A percentile compares a stretch with the other conserved stretches of the same genome.
phyloP scores from a whole-genome alignment of 1,139 yeast species.

The Yueomyces sp. region DNA sequence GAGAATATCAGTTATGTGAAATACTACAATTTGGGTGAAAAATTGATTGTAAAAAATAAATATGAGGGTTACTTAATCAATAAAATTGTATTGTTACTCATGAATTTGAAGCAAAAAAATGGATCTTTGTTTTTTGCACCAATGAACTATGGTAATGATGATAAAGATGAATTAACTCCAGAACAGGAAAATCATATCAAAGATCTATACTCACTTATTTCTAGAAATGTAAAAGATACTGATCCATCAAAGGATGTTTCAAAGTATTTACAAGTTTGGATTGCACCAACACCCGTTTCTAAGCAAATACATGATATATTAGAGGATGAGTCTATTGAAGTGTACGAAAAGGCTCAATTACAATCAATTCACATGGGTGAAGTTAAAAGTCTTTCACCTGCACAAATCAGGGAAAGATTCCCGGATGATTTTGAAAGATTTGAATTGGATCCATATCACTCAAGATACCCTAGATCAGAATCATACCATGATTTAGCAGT shows the following conservation, averaged over 20 bases:
- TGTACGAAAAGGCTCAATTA: constrained; percentile 67
- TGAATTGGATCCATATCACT: constrained; percentile 75
- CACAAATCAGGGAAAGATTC: constrained; percentile 43
- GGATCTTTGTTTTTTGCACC: constrained; percentile 50
- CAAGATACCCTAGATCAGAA: constrained; percentile 83
- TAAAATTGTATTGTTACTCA: constrained; percentile 77
- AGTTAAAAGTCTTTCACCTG: constrained; percentile 53
- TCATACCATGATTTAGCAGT: constrained; percentile 93
- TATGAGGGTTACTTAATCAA: constrained; percentile 81
- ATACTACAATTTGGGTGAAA: constrained; percentile 70
- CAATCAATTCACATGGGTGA: constrained; percentile 89
- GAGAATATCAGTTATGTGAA: constrained; percentile 10
- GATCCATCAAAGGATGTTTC: constrained; percentile 24
- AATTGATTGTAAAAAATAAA: constrained; percentile 57
- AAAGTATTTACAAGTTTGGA: constrained; percentile 64
- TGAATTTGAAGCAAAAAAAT: constrained; percentile 73
- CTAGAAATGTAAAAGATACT: constrained; percentile 31
- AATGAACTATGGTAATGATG: neutral
- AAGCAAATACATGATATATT: constrained; percentile 43
- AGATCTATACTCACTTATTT: neutral
- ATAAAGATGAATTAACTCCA: neutral
- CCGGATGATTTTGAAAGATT: constrained; percentile 64
- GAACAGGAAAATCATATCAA: constrained; percentile 30
- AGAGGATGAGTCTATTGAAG: constrained; percentile 43
- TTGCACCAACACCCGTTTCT: constrained; percentile 41